Conservation (phyloP, 2,329 filamentous ascomycete genomes). For the Ophiostoma fasciatum region DNA sequence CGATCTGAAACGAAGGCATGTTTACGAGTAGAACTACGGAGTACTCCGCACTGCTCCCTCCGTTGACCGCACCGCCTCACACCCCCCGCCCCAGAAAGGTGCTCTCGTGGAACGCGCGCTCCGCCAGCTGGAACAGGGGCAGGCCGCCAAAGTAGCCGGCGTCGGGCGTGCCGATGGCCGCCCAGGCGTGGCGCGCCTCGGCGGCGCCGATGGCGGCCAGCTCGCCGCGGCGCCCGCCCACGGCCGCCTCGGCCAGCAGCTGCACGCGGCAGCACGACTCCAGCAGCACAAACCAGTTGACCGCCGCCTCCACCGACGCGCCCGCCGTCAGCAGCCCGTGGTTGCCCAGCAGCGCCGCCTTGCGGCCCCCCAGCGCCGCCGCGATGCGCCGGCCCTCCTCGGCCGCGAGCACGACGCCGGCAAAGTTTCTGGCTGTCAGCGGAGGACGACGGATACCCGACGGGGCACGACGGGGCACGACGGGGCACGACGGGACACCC, state of each 20-base stretch:
- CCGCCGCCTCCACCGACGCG: conserved; percentile 31
- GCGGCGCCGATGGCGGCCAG: conserved; percentile 12
- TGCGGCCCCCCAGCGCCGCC: conserved; percentile 28
- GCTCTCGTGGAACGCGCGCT: conserved; percentile 15
- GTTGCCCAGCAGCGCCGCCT: conserved; percentile 38
- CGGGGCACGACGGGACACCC: background rate
- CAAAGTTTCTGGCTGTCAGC: conserved; percentile 21
- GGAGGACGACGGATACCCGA: conserved; percentile 9
- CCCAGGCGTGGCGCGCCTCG: conserved; percentile 12
- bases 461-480: background rate
- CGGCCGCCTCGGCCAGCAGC: conserved; percentile 42
- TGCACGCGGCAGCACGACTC: conserved; percentile 34
- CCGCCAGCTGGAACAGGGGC: conserved; percentile 16
- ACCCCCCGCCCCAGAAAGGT: conserved; percentile 14
- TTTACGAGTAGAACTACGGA: too few species aligned
- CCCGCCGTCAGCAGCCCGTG: conserved; percentile 40
- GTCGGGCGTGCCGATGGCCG: conserved; percentile 12
- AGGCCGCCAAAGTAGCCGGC: conserved; percentile 14
- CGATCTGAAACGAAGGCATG: too few species aligned
- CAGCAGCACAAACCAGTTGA: conserved; percentile 39
- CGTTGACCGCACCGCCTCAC: too few species aligned
- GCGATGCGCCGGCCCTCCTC: conserved; percentile 37
- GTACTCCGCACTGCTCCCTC: too few species aligned
- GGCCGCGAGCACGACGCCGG: conserved; percentile 35
- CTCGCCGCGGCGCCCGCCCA: conserved; percentile 39